phyloP scores from a whole-genome alignment of 83 land plant genomes.

The Thuja plicata region DNA sequence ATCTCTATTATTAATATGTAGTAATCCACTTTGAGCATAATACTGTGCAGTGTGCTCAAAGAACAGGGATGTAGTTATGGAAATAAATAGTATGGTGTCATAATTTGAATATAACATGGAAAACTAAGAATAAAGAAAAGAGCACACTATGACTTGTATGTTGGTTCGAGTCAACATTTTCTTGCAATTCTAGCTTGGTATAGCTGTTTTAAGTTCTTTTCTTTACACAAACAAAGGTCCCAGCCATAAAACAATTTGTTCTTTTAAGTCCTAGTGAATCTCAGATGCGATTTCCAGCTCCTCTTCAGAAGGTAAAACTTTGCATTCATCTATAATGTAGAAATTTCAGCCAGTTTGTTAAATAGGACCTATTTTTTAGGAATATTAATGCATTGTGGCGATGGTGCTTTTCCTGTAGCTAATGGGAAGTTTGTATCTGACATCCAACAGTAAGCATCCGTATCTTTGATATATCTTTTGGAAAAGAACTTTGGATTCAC shows the following conservation, averaged over 20 bases:
- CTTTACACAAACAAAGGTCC: not conserved
- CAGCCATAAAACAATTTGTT: not conserved
- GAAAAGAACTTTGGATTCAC: not conserved
- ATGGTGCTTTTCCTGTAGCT: not conserved
- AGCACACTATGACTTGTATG: not conserved
- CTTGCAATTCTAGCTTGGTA: not conserved
- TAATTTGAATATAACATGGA: not conserved
- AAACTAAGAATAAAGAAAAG: not conserved
- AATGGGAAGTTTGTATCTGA: not conserved
- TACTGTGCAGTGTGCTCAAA: not conserved
- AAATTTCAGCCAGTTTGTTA: not conserved
- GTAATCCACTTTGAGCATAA: not conserved
- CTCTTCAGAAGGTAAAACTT: not conserved
- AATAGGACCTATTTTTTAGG: not conserved
- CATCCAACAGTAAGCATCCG: not conserved
- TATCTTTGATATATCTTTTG: not conserved
- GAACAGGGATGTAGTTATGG: not conserved
- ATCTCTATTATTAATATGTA: not conserved
- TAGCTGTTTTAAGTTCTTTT: not conserved
- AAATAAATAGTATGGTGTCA: not conserved
- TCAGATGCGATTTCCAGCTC: not conserved
- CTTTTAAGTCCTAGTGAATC: not conserved
- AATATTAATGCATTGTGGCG: not conserved
- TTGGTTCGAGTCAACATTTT: not conserved
- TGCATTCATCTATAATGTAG: not conserved